These are phyloP conservation scores for Pythium biforme DNA, from an alignment of 352 stramenopile species.

Conservation along the genomic window DNA sequence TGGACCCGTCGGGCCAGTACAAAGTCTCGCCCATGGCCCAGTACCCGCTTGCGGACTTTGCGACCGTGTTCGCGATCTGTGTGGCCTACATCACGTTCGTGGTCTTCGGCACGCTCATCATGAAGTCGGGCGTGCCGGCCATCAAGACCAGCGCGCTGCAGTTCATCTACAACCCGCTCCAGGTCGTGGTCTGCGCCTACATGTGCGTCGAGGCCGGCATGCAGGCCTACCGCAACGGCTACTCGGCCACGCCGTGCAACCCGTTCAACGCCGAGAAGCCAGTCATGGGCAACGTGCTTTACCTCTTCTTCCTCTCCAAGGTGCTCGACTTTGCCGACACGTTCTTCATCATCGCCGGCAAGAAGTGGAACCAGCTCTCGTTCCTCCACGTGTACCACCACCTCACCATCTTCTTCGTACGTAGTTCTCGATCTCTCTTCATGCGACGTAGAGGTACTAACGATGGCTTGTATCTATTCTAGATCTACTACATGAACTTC, in stretches of 20 bases:
- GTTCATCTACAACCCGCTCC: slow-evolving; percentile 97
- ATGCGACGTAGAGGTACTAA: background rate
- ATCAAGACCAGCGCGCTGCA: slow-evolving; percentile 86
- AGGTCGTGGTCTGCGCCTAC: slow-evolving; percentile 96
- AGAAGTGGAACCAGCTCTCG: slow-evolving; percentile 94
- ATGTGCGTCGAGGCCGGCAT: slow-evolving; percentile 95
- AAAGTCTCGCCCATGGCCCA: slow-evolving; percentile 60
- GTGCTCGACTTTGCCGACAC: slow-evolving; percentile 92
- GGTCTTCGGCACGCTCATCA: slow-evolving; percentile 64
- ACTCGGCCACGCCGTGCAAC: slow-evolving; percentile 93
- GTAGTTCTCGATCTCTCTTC: slow-evolving; percentile 17
- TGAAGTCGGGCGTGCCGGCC: slow-evolving; percentile 64
- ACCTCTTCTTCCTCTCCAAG: slow-evolving; percentile 99
- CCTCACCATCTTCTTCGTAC: slow-evolving; percentile 86
- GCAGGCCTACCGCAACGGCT: slow-evolving; percentile 91
- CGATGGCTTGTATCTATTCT: background rate
- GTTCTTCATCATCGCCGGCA: slow-evolving; percentile 98
- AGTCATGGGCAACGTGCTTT: slow-evolving; percentile 94
- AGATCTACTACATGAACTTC: slow-evolving; percentile 92
- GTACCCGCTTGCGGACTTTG: slow-evolving; percentile 66
- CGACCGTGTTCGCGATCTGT: slow-evolving; percentile 55
- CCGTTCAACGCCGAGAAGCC: slow-evolving; percentile 86
- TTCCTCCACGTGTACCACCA: slow-evolving; percentile 97
- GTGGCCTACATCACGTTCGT: slow-evolving; percentile 69
- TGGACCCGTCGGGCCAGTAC: slow-evolving; percentile 56